Evolutionary conservation across 2,329 filamentous ascomycete species (phyloP).

Genomic region (Canariomyces notabilis): DNA sequence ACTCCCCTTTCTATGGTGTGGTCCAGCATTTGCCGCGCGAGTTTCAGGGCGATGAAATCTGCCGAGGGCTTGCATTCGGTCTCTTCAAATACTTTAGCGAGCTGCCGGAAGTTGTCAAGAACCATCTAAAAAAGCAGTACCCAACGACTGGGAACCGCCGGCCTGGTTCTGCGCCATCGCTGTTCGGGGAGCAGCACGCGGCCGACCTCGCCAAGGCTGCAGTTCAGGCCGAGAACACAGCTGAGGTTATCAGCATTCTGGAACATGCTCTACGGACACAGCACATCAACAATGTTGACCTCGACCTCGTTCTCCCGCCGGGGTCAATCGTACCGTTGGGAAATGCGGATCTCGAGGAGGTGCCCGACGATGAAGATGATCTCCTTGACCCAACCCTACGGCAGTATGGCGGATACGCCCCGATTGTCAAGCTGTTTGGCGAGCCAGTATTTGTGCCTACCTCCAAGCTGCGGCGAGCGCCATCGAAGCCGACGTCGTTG

Average conservation of each 20-base stretch:
- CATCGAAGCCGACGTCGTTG: conserved; percentile 77
- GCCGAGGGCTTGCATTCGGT: conserved; percentile 84
- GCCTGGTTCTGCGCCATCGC: conserved; percentile 58
- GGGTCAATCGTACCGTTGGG: conserved; percentile 66
- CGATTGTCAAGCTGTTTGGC: conserved; percentile 73
- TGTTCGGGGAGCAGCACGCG: conserved; percentile 90
- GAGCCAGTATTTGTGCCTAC: conserved; percentile 84
- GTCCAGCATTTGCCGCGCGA: conserved; percentile 88
- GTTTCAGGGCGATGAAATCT: conserved; percentile 91
- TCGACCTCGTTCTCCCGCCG: conserved; percentile 80
- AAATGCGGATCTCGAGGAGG: conserved; percentile 54
- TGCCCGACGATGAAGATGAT: conserved; percentile 60
- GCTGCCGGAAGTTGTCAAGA: conserved; percentile 71
- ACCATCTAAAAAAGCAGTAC: conserved; percentile 57
- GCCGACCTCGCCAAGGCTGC: conserved; percentile 84
- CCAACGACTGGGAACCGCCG: conserved; percentile 49
- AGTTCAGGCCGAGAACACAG: conserved; percentile 71
- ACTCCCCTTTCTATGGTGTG: conserved; percentile 83
- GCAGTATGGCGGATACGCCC: conserved; percentile 73
- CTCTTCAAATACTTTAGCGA: conserved; percentile 93
- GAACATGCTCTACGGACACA: conserved; percentile 74
- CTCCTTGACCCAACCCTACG: conserved; percentile 58
- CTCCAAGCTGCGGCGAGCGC: conserved; percentile 74
- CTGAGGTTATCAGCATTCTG: conserved; percentile 67
- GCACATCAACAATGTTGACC: conserved; percentile 75